Evolutionary conservation across 345 rosid genomes (phyloP).

Genomic region (Brassica incana): DNA sequence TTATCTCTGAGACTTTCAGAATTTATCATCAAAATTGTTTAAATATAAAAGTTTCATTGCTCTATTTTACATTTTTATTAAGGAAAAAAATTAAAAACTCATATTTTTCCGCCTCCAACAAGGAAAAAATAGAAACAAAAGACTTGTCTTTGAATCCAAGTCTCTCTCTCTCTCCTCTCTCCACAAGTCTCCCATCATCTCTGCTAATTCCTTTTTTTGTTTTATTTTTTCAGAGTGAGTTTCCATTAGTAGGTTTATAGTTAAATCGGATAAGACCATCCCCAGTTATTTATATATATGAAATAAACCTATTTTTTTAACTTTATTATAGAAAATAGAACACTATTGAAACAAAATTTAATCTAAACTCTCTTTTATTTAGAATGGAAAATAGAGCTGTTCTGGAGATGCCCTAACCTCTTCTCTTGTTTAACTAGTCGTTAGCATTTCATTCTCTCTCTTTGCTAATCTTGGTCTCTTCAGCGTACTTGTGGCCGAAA

Average conservation of each 20-base stretch:
- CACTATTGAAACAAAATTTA: too few relatives aligned
- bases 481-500: conserved; percentile 4
- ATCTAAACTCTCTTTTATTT: too few relatives aligned
- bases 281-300: too few relatives aligned
- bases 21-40: background rate
- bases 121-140: conserved; percentile 17
- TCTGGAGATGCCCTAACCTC: too few relatives aligned
- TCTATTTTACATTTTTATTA: background rate
- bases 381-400: too few relatives aligned
- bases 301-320: too few relatives aligned
- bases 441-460: conserved; percentile 6
- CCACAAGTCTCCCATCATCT: conserved; percentile 27
- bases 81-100: conserved; percentile 7
- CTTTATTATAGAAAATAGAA: too few relatives aligned
- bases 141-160: conserved; percentile 83
- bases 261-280: conserved; percentile 35
- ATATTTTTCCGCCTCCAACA: conserved; percentile 24
- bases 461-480: conserved; percentile 35
- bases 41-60: background rate
- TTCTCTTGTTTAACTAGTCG: background rate
- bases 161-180: conserved; percentile 34
- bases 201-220: conserved; percentile 27
- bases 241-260: conserved; percentile 60
- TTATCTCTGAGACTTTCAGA: background rate
- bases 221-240: conserved; percentile 15